Evolutionary conservation across 345 rosid genomes (phyloP).

Genomic region (Schrenkiella parvula): DNA sequence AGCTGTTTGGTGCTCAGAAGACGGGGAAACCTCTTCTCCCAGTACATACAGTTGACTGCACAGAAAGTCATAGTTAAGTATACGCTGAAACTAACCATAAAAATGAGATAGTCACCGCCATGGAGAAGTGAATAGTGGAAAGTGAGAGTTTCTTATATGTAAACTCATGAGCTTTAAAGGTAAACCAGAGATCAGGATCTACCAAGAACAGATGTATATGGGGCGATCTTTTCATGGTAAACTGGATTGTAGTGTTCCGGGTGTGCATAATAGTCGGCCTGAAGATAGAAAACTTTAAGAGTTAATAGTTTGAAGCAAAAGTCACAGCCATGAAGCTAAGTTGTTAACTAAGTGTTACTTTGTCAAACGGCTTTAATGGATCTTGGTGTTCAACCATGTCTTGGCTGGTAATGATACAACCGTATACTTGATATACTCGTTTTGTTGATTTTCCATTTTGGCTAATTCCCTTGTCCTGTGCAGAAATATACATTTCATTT

Average conservation of each 20-base stretch:
- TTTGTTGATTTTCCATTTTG: conserved; percentile 42
- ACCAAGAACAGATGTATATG: conserved; percentile 85
- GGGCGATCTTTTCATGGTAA: conserved; percentile 73
- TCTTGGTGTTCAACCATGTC: conserved; percentile 80
- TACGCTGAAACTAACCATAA: background rate
- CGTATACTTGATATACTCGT: conserved; percentile 75
- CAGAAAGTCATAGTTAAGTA: background rate
- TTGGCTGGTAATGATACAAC: conserved; percentile 72
- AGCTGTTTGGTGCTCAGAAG: conserved; percentile 65
- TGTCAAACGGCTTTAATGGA: conserved; percentile 65
- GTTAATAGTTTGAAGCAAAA: background rate
- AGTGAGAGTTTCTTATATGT: background rate
- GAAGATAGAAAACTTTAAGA: conserved; percentile 19
- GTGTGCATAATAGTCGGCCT: conserved; percentile 91
- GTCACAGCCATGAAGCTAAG: background rate
- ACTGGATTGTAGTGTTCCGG: conserved; percentile 80
- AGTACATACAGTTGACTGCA: conserved; percentile 94
- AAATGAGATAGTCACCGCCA: background rate
- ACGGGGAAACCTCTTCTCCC: conserved; percentile 89
- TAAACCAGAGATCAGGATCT: conserved; percentile 26
- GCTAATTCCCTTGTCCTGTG: conserved; percentile 41
- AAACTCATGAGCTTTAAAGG: conserved; percentile 6
- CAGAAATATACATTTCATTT: conserved; percentile 8
- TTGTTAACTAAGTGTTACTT: conserved; percentile 39
- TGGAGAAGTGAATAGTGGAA: background rate